phyloP scores from a whole-genome alignment of 345 rosid genomes.

The Luvunga scandens region DNA sequence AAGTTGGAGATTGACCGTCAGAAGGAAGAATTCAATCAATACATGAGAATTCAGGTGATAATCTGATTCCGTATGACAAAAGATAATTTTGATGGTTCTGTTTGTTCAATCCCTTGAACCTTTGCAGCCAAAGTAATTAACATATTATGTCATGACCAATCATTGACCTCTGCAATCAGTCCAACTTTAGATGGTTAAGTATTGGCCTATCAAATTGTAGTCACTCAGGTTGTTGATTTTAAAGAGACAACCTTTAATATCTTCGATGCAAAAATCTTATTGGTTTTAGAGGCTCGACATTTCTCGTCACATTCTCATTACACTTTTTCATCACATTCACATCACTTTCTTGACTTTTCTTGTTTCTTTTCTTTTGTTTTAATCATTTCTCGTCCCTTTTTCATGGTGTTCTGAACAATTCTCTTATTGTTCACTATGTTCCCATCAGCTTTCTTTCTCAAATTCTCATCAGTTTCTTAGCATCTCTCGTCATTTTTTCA shows the following conservation, averaged over 20 bases:
- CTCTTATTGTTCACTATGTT: not conserved
- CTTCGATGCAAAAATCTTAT: not conserved
- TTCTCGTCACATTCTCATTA: not conserved
- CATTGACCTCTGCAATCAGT: not conserved
- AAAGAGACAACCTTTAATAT: not conserved
- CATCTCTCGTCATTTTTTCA: not conserved
- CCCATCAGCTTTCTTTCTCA: not conserved
- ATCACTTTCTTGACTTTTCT: not conserved
- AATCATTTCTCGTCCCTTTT: not conserved
- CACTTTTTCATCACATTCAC: not conserved
- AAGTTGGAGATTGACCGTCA: slow-evolving; percentile 52
- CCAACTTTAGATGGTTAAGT: not conserved
- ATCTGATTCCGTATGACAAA: not conserved
- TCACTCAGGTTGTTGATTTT: not conserved
- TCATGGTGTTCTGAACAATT: not conserved
- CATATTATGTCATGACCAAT: not conserved
- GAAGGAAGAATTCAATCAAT: slow-evolving; percentile 59
- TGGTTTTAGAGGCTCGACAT: not conserved
- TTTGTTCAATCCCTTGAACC: not conserved
- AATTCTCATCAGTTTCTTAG: too few relatives aligned
- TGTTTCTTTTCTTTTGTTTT: too few relatives aligned
- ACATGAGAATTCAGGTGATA: slow-evolving; percentile 54
- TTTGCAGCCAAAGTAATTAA: not conserved
- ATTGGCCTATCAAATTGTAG: not conserved
- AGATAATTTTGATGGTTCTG: not conserved